phyloP scores from a whole-genome alignment of 129 eudicot species.

The Lactuca sativa region DNA sequence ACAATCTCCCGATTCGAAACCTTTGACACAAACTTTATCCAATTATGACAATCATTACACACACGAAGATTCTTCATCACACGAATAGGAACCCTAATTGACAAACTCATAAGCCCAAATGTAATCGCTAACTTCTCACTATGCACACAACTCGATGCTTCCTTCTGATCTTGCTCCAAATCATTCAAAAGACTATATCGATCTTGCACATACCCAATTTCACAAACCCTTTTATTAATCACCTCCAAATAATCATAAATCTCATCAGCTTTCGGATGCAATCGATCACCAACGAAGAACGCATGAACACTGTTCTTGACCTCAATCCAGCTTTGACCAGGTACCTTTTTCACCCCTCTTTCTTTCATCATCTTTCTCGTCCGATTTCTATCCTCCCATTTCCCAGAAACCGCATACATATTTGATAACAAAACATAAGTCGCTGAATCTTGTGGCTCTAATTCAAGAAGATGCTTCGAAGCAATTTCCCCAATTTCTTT shows the following conservation, averaged over 20 bases:
- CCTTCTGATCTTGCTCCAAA: conserved; percentile 68
- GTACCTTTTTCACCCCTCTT: conserved; percentile 87
- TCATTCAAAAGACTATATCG: conserved; percentile 69
- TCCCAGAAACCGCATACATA: conserved; percentile 71
- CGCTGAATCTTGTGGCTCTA: conserved; percentile 91
- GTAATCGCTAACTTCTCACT: conserved; percentile 89
- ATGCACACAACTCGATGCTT: conserved; percentile 56
- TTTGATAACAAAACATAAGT: conserved; percentile 89
- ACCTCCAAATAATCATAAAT: conserved; percentile 69
- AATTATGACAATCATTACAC: conserved; percentile 90
- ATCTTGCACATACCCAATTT: conserved; percentile 71
- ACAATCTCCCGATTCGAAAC: conserved; percentile 61
- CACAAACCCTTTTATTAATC: conserved; percentile 54
- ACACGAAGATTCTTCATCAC: conserved; percentile 94
- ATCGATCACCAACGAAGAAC: conserved; percentile 85
- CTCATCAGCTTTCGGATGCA: conserved; percentile 70
- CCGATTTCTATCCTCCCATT: conserved; percentile 64
- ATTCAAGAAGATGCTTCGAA: conserved; percentile 57
- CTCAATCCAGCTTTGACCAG: conserved; percentile 97
- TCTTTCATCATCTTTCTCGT: conserved; percentile 84
- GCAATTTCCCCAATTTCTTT: conserved; percentile 76
- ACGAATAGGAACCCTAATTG: conserved; percentile 57
- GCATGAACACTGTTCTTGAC: conserved; percentile 81
- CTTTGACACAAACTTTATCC: conserved; percentile 84
- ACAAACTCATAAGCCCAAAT: conserved; percentile 73